These are phyloP conservation scores for Pythium aphanidermatum DNA, from an alignment of 352 stramenopile species.

Conservation along the genomic window DNA sequence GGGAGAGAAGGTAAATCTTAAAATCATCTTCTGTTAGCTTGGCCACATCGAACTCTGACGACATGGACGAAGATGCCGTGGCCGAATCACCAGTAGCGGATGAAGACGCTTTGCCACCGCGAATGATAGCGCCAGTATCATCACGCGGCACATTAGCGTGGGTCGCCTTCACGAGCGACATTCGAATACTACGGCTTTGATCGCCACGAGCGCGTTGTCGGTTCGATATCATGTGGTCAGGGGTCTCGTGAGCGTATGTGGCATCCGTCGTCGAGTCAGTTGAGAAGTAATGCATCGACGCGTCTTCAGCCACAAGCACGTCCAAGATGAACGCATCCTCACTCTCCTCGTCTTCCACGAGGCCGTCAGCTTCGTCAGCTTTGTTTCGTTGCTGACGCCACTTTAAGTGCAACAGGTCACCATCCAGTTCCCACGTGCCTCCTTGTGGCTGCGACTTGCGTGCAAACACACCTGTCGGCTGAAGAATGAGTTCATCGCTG, in stretches of 20 bases:
- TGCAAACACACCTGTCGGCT: constrained; percentile 49
- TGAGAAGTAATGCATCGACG: constrained; percentile 69
- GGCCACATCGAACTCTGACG: constrained; percentile 9
- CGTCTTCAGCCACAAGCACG: constrained; percentile 68
- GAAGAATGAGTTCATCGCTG: constrained; percentile 69
- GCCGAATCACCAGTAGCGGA: no score
- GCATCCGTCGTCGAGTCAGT: constrained; percentile 61
- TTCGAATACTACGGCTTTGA: constrained; percentile 37
- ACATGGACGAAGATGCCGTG: no score
- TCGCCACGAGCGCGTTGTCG: constrained; percentile 30
- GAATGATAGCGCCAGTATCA: constrained; percentile 32
- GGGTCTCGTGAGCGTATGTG: constrained; percentile 52
- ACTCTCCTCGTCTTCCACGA: constrained; percentile 22
- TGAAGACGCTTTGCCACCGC: constrained; percentile 12
- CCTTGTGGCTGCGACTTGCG: constrained; percentile 59
- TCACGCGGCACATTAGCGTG: constrained; percentile 45
- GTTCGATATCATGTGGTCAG: constrained; percentile 55
- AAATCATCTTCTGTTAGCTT: constrained; percentile 17
- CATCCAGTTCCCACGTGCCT: constrained; percentile 73
- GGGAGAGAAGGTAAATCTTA: constrained; percentile 54
- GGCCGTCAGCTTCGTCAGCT: constrained; percentile 19
- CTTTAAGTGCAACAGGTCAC: constrained; percentile 76
- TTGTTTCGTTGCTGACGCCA: constrained; percentile 40
- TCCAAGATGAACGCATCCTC: constrained; percentile 64
- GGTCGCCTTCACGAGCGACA: constrained; percentile 63